Base-by-base conservation (phyloP, 2,329 filamentous ascomycete genomes). In the Colletotrichum kahawae region DNA sequence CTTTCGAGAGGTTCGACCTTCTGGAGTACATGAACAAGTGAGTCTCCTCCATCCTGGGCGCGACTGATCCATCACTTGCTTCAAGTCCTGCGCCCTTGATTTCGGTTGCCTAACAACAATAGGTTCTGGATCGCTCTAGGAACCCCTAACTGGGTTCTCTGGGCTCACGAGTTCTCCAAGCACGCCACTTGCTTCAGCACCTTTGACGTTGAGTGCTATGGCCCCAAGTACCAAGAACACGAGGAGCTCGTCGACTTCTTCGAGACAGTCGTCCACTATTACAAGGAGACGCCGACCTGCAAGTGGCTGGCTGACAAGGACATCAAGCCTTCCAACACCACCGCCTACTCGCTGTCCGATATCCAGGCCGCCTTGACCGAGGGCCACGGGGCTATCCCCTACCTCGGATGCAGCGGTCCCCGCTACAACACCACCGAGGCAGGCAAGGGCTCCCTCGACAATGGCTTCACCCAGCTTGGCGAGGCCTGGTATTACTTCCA, bases 401-500 rank as follows among this genome's bases (percentile, higher is more conserved):
- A 91, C 79, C 80, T 93, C 70, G 92, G 91, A 7, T 94, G 92
- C 84, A 84, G 86, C 1, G 92, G 92, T 0, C 89, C 91, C 10
- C 81, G 86, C 27, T 93, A 88, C 82, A 93, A 93, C 80, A 84
- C 88, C 77, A 93, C 92, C 16, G 86, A 81, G 24, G 90, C 88
- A 9, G 92, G 92, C 3, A 86, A 83, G 75, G 88, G 88, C 24
- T 88, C 87, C 4, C 79, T 79, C 3, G 92, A 93, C 78, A 88
- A 85, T 71, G 92, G 92, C 2, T 84, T 84, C 76, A 93, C 91
- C 2, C 85, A 88, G 36, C 78, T 94, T 63, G 88, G 81, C 74
- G 92, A 94, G 86, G 86, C 92, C 14, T 94, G 92, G 91, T 94
- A 93, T 80, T 93, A 93, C 79, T 87, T 90, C 81, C 88, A 93